Base-by-base conservation (phyloP, 768 basidiomycete species). In the Terana coerulea region DNA sequence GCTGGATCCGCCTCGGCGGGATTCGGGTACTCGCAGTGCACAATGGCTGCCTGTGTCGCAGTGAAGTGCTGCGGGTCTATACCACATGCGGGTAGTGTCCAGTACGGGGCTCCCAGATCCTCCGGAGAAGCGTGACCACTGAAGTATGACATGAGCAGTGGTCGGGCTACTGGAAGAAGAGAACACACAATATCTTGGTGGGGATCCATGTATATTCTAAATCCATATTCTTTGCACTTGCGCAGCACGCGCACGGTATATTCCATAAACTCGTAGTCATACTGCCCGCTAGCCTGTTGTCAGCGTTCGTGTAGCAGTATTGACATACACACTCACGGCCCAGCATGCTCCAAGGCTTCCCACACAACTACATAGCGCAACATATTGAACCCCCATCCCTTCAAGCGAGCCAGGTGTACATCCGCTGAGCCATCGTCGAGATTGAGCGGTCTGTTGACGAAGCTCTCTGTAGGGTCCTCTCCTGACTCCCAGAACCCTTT, bases 41-140 rank as follows among this genome's bases (percentile, higher is more conserved):
- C 60, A 47, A 95, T 81, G 29, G 93, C 86, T 7, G 91, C 77
- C 63, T 89, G 86, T 1, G 95, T 97, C 0, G 85, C 78, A 1
- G 89, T 91, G 58, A 98, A 83, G 57, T 88, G 81, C 47, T 81
- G 76, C 0, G 95, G 91, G 61, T 98, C 76, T 55, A 98, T 83
- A 10, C 95, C 95, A 63, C 92, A 95, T 0, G 94, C 95, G 5
- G 77, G 73, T 8, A 97, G 76, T 0, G 91, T 94, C 95, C 95
- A 98, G 63, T 83, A 94, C 0, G 95, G 95, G 0, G 95, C 95
- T 11, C 95, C 95, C n/a, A 3, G 91, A 93, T 7, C 95, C 95
- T 17, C 93, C 92, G 15, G 88, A 87, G 72, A 92, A 95, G 37
- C 95, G 89, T 1, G 94, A 95, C 88, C 93, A 98, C 89, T 95